phyloP scores from a whole-genome alignment of 2,329 filamentous ascomycete genomes.

The Pezicula rhizophila region DNA sequence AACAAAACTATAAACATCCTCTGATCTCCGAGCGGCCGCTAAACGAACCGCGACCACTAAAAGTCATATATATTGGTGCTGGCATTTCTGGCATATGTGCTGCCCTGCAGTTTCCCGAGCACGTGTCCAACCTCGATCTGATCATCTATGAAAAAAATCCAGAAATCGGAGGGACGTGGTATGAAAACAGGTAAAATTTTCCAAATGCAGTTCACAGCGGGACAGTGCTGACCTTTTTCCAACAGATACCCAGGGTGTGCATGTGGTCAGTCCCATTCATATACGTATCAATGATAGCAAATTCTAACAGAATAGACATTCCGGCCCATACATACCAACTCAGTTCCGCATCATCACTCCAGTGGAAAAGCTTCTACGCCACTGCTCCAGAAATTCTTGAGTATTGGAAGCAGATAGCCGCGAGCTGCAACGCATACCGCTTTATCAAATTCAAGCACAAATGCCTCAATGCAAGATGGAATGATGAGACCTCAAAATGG shows the following conservation, averaged over 20 bases:
- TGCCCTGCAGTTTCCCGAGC: constrained; percentile 37
- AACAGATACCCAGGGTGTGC: constrained; percentile 42
- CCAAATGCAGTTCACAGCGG: no score
- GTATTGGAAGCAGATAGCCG: constrained; percentile 44
- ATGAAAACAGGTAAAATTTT: constrained; percentile 38
- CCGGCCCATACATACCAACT: constrained; percentile 50
- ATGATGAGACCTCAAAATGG: constrained; percentile 45
- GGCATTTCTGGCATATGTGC: constrained; percentile 39
- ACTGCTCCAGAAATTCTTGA: constrained; percentile 43
- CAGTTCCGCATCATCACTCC: neutral
- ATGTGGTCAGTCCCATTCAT: constrained; percentile 31
- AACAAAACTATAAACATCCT: no score
- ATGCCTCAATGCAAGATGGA: constrained; percentile 44
- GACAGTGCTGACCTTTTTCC: no score
- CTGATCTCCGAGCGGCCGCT: neutral
- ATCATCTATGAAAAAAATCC: constrained; percentile 45
- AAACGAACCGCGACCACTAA: constrained; percentile 18
- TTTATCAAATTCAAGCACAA: constrained; percentile 50
- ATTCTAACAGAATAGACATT: neutral
- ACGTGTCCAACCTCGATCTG: constrained; percentile 25
- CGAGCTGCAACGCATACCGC: constrained; percentile 45
- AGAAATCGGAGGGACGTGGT: constrained; percentile 45
- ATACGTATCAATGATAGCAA: no score
- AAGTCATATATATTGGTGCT: constrained; percentile 39
- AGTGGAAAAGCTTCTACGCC: constrained; percentile 46